A percentile compares a stretch with the other conserved stretches of the same genome.
Conservation (phyloP, 352 stramenopile genomes). For the Pythium guiyangense region DNA sequence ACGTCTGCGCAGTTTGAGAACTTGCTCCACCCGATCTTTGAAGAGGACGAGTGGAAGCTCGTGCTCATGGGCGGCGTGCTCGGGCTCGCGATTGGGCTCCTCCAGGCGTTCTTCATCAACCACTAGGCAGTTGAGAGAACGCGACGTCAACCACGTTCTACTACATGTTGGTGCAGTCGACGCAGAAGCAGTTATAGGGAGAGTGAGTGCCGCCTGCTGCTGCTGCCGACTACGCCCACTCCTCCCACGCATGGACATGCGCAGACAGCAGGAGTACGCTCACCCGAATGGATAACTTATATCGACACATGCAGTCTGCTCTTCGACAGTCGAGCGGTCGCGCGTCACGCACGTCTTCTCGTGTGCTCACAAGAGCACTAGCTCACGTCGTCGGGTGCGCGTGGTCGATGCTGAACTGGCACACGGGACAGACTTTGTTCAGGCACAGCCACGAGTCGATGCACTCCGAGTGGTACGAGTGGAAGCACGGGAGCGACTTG, state of each 20-base stretch:
- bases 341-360: not conserved
- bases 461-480: slow-evolving; percentile 92
- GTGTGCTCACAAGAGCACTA: too few relatives aligned
- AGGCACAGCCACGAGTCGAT: slow-evolving; percentile 91
- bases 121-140: slow-evolving; percentile 29
- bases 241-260: not conserved
- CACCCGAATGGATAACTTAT: slow-evolving; percentile 45
- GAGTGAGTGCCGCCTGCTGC: too few relatives aligned
- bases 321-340: too few relatives aligned
- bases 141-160: not conserved
- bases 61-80: slow-evolving; percentile 95
- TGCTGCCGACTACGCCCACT: too few relatives aligned
- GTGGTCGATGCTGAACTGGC: slow-evolving; percentile 79
- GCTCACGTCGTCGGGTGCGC: slow-evolving; percentile 5
- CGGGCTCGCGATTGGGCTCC: slow-evolving; percentile 86
- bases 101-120: slow-evolving; percentile 91
- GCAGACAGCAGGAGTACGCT: not conserved
- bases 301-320: slow-evolving; percentile 29
- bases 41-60: slow-evolving; percentile 98
- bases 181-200: too few relatives aligned
- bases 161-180: too few relatives aligned
- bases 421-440: slow-evolving; percentile 90
- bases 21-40: slow-evolving; percentile 96
- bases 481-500: slow-evolving; percentile 92
- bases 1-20: slow-evolving; percentile 92